A percentile compares a stretch with the other conserved stretches of the same genome.
phyloP scores from a whole-genome alignment of 768 basidiomycete species.

The Suillus subaureus region DNA sequence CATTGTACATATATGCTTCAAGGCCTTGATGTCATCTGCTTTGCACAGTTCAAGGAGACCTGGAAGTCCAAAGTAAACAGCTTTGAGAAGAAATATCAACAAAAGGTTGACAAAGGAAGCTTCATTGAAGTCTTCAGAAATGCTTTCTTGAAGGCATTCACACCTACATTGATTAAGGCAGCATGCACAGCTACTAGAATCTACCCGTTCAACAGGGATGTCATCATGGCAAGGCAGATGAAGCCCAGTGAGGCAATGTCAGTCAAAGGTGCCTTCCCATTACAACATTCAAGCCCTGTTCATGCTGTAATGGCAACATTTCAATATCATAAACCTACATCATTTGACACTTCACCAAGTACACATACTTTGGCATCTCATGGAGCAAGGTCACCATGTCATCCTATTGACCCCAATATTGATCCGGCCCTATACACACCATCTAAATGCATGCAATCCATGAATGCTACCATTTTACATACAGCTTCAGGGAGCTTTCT shows the following conservation, averaged over 20 bases:
- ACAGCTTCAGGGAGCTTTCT: slow-evolving; percentile 29
- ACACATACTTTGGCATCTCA: neutral
- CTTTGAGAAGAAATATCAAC: slow-evolving; percentile 13
- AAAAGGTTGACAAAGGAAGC: slow-evolving; percentile 27
- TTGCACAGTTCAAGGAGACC: slow-evolving; percentile 20
- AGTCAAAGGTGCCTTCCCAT: slow-evolving; percentile 25
- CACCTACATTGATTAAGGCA: slow-evolving; percentile 24
- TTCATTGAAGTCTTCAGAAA: slow-evolving; percentile 30
- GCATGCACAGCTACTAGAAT: slow-evolving; percentile 36
- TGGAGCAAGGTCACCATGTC: neutral
- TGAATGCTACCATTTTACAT: slow-evolving; percentile 16
- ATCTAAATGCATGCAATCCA: slow-evolving; percentile 23
- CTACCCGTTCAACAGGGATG: slow-evolving; percentile 29
- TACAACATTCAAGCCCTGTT: slow-evolving; percentile 21
- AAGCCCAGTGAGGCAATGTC: slow-evolving; percentile 32
- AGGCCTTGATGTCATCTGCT: slow-evolving; percentile 30
- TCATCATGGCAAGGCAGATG: slow-evolving; percentile 31
- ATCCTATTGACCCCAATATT: neutral
- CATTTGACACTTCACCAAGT: slow-evolving; percentile 6
- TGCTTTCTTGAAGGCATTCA: slow-evolving; percentile 32
- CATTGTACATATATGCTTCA: slow-evolving; percentile 21
- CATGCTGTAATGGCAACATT: slow-evolving; percentile 7
- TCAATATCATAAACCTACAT: slow-evolving; percentile 8
- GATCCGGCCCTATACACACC: slow-evolving; percentile 24
- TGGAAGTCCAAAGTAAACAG: slow-evolving; percentile 19